phyloP scores from a whole-genome alignment of 495 filamentous ascomycete species.

The Letharia lupina region DNA sequence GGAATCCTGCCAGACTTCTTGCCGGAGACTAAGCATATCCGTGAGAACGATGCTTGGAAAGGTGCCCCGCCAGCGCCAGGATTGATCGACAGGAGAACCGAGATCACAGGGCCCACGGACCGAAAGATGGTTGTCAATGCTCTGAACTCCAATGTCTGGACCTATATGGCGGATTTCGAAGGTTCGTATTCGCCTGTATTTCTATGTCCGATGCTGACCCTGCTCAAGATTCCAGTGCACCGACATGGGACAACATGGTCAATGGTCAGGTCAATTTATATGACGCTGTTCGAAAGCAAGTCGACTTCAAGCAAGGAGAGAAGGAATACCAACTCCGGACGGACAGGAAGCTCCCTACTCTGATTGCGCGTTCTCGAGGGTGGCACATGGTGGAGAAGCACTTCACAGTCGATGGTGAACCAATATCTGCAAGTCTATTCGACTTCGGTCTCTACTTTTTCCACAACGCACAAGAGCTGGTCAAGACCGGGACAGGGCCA shows the following conservation, averaged over 20 bases:
- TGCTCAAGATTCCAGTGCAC: constrained; percentile 77
- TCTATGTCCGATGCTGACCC: constrained; percentile 13
- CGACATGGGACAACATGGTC: constrained; percentile 99
- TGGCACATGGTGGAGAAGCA: constrained; percentile 99
- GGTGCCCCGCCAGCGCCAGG: constrained; percentile 90
- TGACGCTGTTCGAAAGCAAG: constrained; percentile 87
- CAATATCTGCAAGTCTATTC: constrained; percentile 88
- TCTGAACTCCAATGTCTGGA: constrained; percentile 94
- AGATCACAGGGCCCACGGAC: constrained; percentile 97
- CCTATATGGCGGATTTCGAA: constrained; percentile 99
- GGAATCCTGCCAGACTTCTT: constrained; percentile 90
- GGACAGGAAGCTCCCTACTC: constrained; percentile 67
- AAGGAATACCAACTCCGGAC: constrained; percentile 98
- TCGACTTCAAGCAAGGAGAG: constrained; percentile 91
- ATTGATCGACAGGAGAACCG: constrained; percentile 88
- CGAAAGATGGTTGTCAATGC: constrained; percentile 99
- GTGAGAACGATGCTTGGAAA: constrained; percentile 89
- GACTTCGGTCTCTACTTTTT: constrained; percentile 99
- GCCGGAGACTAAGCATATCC: constrained; percentile 91
- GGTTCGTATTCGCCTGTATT: constrained; percentile 41
- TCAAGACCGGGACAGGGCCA: constrained; percentile 75
- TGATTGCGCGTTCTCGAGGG: constrained; percentile 80
- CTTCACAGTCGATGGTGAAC: constrained; percentile 89
- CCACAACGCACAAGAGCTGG: constrained; percentile 90
- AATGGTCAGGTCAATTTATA: constrained; percentile 98